phyloP scores from a whole-genome alignment of 2,329 filamentous ascomycete species.

The Colletotrichum sansevieriae region DNA sequence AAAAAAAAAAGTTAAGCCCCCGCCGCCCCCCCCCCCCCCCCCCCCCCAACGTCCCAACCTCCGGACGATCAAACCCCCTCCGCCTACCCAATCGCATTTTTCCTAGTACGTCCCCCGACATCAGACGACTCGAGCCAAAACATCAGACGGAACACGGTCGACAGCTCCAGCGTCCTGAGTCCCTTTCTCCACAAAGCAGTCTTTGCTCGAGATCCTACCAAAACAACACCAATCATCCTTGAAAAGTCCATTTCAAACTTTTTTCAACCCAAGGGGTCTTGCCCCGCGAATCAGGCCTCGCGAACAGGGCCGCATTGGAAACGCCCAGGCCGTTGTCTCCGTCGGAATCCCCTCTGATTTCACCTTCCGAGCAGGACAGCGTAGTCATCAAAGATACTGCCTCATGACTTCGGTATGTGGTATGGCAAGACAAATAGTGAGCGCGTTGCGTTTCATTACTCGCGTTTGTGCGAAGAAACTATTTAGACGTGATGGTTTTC shows the following conservation, averaged over 20 bases:
- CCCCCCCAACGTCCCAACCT: not conserved
- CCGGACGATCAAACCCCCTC: constrained; percentile 14
- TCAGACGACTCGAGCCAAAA: constrained; percentile 1
- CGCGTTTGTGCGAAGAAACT: not conserved
- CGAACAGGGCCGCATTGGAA: not conserved
- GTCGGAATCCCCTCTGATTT: not conserved
- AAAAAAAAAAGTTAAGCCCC: too few relatives aligned
- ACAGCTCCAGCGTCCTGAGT: not conserved
- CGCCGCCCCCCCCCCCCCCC: too few relatives aligned
- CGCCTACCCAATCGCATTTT: constrained; percentile 16
- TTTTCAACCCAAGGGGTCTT: too few relatives aligned
- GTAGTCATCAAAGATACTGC: not conserved
- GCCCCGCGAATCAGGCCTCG: too few relatives aligned
- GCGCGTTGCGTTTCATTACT: constrained; percentile 15
- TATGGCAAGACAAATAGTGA: constrained; percentile 9
- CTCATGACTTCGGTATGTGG: not conserved
- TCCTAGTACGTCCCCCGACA: not conserved
- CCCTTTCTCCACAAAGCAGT: not conserved
- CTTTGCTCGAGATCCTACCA: too few relatives aligned
- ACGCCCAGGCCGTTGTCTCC: not conserved
- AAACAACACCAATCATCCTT: not conserved
- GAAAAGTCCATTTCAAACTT: too few relatives aligned
- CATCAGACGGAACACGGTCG: not conserved
- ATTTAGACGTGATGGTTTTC: constrained; percentile 7
- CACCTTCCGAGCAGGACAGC: not conserved